Conservation (phyloP, 495 filamentous ascomycete species). For the Parathielavia appendiculata region DNA sequence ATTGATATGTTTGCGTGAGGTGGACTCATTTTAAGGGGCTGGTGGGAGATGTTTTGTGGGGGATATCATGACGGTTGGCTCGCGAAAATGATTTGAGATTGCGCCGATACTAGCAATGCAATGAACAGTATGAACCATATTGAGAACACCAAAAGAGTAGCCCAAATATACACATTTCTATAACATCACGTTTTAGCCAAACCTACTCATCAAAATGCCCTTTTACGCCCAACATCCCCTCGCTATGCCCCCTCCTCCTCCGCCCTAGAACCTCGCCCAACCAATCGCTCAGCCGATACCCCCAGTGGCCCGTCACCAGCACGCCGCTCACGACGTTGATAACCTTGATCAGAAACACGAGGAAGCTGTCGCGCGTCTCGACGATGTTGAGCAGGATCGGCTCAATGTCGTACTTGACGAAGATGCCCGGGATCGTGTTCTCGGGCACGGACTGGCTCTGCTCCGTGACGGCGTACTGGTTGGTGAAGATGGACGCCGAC, state of each 20-base stretch:
- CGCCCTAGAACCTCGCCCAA: slow-evolving; percentile 45
- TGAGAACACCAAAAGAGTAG: background rate
- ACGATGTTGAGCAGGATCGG: slow-evolving; percentile 81
- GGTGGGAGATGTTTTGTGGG: no score
- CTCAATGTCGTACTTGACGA: slow-evolving; percentile 99
- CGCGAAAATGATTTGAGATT: slow-evolving; percentile 1
- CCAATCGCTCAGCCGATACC: slow-evolving; percentile 52
- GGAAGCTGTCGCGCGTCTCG: slow-evolving; percentile 70
- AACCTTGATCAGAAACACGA: slow-evolving; percentile 69
- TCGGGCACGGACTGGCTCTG: slow-evolving; percentile 66
- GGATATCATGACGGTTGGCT: no score
- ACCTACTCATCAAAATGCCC: slow-evolving; percentile 6
- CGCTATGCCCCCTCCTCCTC: slow-evolving; percentile 48
- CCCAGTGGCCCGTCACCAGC: slow-evolving; percentile 58
- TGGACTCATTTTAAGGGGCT: no score
- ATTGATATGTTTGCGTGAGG: slow-evolving; percentile 28
- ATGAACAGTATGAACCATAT: background rate
- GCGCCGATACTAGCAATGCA: slow-evolving; percentile 5
- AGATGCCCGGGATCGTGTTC: slow-evolving; percentile 78
- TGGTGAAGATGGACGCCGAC: slow-evolving; percentile 68
- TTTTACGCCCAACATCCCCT: slow-evolving; percentile 50
- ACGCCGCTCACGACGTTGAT: slow-evolving; percentile 58
- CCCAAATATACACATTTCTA: background rate
- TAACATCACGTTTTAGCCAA: background rate
- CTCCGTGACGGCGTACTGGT: slow-evolving; percentile 96